phyloP scores from a whole-genome alignment of 176 grass and related monocot species.

The Melocanna baccifera region DNA sequence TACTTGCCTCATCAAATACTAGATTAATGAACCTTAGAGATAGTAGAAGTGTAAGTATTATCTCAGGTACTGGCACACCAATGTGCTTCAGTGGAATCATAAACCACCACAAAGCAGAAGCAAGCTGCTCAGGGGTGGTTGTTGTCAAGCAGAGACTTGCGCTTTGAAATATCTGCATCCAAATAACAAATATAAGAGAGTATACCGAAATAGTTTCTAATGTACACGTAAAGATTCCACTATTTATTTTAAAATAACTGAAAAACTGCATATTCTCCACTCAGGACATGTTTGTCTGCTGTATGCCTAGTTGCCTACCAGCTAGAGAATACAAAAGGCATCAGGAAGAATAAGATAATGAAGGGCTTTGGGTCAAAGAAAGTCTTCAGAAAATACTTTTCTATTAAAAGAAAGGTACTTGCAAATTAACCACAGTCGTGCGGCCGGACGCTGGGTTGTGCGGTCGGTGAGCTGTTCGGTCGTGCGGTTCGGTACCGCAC shows the following conservation, averaged over 20 bases:
- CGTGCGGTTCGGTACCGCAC: too few relatives aligned
- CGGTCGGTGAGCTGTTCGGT: too few relatives aligned
- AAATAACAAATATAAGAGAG: constrained; percentile 24
- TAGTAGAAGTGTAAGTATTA: constrained; percentile 82
- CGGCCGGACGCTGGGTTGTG: too few relatives aligned
- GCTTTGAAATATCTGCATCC: constrained; percentile 92
- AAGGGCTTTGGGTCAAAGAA: constrained; percentile 20
- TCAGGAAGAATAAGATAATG: background rate
- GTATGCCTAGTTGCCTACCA: background rate
- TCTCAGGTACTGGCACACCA: constrained; percentile 83
- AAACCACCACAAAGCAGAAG: constrained; percentile 95
- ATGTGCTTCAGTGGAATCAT: constrained; percentile 72
- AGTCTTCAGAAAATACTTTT: constrained; percentile 14
- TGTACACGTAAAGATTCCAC: background rate
- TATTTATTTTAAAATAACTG: background rate
- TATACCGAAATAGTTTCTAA: background rate
- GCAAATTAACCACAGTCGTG: too few relatives aligned
- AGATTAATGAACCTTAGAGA: constrained; percentile 96
- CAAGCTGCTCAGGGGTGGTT: constrained; percentile 89
- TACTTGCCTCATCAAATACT: constrained; percentile 94
- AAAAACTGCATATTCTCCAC: background rate
- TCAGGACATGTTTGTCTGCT: background rate
- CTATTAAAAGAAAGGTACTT: constrained; percentile 34
- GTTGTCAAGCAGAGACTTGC: constrained; percentile 88
- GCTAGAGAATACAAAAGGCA: constrained; percentile 17